Conservation (phyloP, 306 rosid species). For the Begonia loranthoides region DNA sequence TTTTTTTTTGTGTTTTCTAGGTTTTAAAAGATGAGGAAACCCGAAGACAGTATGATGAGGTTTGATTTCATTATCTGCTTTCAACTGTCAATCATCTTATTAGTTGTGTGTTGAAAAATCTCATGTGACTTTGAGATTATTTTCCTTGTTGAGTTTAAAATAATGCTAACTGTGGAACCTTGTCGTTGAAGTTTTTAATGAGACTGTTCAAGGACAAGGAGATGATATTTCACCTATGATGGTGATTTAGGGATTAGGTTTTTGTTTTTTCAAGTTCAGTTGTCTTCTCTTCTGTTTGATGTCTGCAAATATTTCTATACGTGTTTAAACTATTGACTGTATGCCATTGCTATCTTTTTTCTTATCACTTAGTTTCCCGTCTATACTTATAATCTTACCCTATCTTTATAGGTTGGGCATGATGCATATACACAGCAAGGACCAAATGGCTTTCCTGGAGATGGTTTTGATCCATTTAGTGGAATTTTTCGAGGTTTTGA, state of each 20-base stretch:
- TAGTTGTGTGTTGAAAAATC: too few relatives aligned
- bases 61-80: conserved; percentile 8
- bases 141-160: too few relatives aligned
- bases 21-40: conserved; percentile 76
- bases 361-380: background rate
- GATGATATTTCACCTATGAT: too few relatives aligned
- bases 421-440: conserved; percentile 42
- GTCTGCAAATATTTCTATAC: background rate
- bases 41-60: conserved; percentile 78
- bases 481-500: conserved; percentile 13
- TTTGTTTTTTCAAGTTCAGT: background rate
- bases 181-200: too few relatives aligned
- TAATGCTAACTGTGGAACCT: too few relatives aligned
- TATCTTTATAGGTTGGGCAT: conserved; percentile 58
- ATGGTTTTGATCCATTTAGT: conserved; percentile 17
- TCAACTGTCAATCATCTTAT: too few relatives aligned
- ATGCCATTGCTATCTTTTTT: background rate
- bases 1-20: conserved; percentile 24
- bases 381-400: background rate
- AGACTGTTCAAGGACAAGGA: too few relatives aligned
- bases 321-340: background rate
- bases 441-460: conserved; percentile 43
- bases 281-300: background rate
- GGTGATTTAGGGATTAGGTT: background rate
- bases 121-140: too few relatives aligned